phyloP scores from a whole-genome alignment of 371 early-diverging fungal genomes.

The Mucor racemosus region DNA sequence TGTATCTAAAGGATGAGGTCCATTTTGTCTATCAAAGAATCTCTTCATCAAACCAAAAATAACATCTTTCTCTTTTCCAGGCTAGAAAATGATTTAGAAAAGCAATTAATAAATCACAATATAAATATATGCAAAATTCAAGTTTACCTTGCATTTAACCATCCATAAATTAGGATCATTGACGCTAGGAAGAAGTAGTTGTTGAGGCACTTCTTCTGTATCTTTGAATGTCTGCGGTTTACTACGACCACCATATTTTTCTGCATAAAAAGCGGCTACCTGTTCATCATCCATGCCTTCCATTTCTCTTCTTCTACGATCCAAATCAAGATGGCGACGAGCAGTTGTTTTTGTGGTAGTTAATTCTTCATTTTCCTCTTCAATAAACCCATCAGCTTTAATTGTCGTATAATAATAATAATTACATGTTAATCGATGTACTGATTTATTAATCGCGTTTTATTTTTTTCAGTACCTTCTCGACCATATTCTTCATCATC shows the following conservation, averaged over 20 bases:
- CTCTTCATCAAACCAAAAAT: slow-evolving; percentile 85
- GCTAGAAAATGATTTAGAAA: slow-evolving; percentile 32
- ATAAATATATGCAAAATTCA: neutral
- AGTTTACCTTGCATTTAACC: slow-evolving; percentile 79
- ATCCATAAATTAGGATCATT: slow-evolving; percentile 95
- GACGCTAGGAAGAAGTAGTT: slow-evolving; percentile 84
- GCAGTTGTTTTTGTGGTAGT: slow-evolving; percentile 60
- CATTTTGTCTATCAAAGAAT: slow-evolving; percentile 69
- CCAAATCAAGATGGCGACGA: slow-evolving; percentile 67
- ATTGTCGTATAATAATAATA: neutral
- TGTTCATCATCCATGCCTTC: slow-evolving; percentile 86
- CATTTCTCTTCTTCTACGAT: slow-evolving; percentile 66
- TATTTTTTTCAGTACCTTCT: slow-evolving; percentile 42
- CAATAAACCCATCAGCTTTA: slow-evolving; percentile 69
- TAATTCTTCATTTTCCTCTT: slow-evolving; percentile 67
- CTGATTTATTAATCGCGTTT: neutral
- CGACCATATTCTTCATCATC: slow-evolving; percentile 71
- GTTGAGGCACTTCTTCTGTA: slow-evolving; percentile 80
- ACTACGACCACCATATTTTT: slow-evolving; percentile 76
- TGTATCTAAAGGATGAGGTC: slow-evolving; percentile 69
- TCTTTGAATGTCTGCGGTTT: slow-evolving; percentile 56
- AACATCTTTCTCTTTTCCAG: slow-evolving; percentile 90
- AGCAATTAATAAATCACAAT: neutral
- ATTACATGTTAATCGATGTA: neutral
- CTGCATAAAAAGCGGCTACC: slow-evolving; percentile 78